Evolutionary conservation across 352 stramenopile species (phyloP).

Genomic region (Phytophthora lateralis): DNA sequence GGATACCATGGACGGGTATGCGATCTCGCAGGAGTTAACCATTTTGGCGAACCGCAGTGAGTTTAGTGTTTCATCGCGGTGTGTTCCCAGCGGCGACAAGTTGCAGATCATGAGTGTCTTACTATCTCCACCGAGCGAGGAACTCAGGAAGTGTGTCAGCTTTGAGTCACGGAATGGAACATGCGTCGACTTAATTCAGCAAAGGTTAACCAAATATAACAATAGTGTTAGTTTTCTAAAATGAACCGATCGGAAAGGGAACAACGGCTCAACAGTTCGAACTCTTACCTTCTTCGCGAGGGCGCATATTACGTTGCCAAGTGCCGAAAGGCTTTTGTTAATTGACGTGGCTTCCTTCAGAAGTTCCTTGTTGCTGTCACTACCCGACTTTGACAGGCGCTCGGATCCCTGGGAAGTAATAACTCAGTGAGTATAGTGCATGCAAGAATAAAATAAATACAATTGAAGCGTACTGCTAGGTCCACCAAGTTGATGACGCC

Average conservation of each 20-base stretch:
- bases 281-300: conserved; percentile 76
- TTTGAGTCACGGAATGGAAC: conserved; percentile 91
- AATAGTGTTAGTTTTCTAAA: background rate
- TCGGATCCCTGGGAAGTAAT: conserved; percentile 68
- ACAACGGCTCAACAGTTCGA: background rate
- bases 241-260: background rate
- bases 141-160: conserved; percentile 87
- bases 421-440: conserved; percentile 1
- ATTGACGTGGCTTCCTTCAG: conserved; percentile 87
- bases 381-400: conserved; percentile 81
- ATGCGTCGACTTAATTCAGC: conserved; percentile 54
- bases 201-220: background rate
- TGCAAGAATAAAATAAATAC: background rate
- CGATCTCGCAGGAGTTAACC: conserved; percentile 88
- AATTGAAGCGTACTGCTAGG: conserved; percentile 57
- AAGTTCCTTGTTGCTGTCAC: conserved; percentile 70
- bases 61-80: conserved; percentile 87
- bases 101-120: conserved; percentile 94
- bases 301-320: conserved; percentile 86
- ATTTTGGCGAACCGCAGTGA: conserved; percentile 89
- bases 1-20: conserved; percentile 62
- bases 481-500: conserved; percentile 84
- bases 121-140: conserved; percentile 84
- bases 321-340: conserved; percentile 86
- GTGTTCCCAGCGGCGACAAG: conserved; percentile 71